phyloP scores from a whole-genome alignment of 495 filamentous ascomycete genomes.

The Staphylotrichum longicolle region DNA sequence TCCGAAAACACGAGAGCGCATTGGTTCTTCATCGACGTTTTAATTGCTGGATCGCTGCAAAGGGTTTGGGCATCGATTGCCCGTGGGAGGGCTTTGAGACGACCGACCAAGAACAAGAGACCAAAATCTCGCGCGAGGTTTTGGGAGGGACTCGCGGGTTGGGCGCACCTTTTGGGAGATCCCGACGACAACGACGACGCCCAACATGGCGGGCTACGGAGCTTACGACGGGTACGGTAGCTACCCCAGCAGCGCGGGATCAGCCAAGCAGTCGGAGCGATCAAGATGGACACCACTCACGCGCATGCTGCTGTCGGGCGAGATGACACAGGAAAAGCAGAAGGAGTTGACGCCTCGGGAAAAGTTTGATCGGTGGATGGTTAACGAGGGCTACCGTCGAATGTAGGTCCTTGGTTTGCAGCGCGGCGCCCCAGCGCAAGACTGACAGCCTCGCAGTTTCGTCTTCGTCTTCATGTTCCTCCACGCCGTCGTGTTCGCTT shows the following conservation, averaged over 20 bases:
- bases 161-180: constrained; percentile 5
- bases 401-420: constrained; percentile 49
- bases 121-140: constrained; percentile 15
- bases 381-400: constrained; percentile 73
- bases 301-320: constrained; percentile 65
- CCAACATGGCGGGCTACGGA: constrained; percentile 46
- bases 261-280: constrained; percentile 53
- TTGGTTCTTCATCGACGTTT: constrained; percentile 19
- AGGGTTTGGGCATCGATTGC: constrained; percentile 20
- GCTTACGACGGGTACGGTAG: constrained; percentile 28
- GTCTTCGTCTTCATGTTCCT: constrained; percentile 66
- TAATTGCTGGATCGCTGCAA: constrained; percentile 18
- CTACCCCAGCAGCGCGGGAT: constrained; percentile 30
- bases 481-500: constrained; percentile 67
- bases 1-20: constrained; percentile 21
- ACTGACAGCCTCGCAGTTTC: constrained; percentile 48
- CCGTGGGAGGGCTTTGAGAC: constrained; percentile 24
- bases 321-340: constrained; percentile 63
- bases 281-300: constrained; percentile 69
- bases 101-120: constrained; percentile 16
- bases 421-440: too few species aligned
- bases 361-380: constrained; percentile 64
- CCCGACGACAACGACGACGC: constrained; percentile 14
- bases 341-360: constrained; percentile 56
- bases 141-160: constrained; percentile 17